Evolutionary conservation across 2,329 filamentous ascomycete species (phyloP).

Genomic region (Hypoxylon sp.): DNA sequence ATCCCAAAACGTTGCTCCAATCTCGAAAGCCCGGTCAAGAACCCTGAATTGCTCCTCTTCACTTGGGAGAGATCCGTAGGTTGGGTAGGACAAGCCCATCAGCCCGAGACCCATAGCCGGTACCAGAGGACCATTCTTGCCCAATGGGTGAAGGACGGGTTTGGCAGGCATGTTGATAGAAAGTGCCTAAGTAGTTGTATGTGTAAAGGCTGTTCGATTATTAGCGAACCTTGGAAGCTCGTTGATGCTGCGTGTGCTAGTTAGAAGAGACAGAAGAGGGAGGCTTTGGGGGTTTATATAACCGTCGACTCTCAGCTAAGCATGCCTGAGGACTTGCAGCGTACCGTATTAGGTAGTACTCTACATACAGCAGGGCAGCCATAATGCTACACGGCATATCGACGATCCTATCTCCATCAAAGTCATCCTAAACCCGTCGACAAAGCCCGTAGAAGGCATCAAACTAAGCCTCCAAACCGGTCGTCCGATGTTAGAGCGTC

Average conservation of each 20-base stretch:
- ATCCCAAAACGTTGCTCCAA: conserved; percentile 62
- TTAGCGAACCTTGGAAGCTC: background rate
- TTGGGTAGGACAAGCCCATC: conserved; percentile 41
- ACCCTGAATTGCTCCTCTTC: conserved; percentile 62
- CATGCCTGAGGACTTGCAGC: background rate
- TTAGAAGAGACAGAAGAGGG: background rate
- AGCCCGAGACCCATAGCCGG: conserved; percentile 46
- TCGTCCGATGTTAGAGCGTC: background rate
- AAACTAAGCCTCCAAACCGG: background rate
- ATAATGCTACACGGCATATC: background rate
- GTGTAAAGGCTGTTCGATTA: background rate
- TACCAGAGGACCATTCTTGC: conserved; percentile 46
- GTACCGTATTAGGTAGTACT: background rate
- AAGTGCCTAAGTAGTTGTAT: background rate
- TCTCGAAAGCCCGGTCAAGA: conserved; percentile 61
- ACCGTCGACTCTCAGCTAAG: background rate
- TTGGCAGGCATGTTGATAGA: conserved; percentile 36
- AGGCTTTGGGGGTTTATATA: conserved; percentile 19
- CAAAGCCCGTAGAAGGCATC: conserved; percentile 10
- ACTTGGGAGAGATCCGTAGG: conserved; percentile 33
- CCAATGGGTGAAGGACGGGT: conserved; percentile 38
- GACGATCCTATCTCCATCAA: conserved; percentile 24
- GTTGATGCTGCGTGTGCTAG: background rate
- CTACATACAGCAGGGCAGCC: background rate
- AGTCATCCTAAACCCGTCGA: conserved; percentile 10